Conservation (phyloP, 768 basidiomycete species). For the Leccinum arenicola region DNA sequence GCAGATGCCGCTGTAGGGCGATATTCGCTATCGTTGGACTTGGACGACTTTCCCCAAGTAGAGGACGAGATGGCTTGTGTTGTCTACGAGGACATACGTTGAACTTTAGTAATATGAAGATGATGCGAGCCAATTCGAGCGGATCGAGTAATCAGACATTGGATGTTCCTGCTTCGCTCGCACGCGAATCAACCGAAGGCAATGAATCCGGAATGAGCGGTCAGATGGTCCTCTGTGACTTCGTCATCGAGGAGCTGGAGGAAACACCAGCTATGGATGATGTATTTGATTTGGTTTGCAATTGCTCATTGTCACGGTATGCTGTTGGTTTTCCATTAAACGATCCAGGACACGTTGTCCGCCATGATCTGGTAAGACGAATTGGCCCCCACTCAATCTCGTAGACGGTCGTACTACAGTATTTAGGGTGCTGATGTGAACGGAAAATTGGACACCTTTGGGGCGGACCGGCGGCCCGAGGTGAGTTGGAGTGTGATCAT, state of each 20-base stretch:
- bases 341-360: constrained; percentile 60
- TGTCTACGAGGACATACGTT: constrained; percentile 49
- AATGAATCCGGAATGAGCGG: constrained; percentile 10
- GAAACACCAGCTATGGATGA: constrained; percentile 8
- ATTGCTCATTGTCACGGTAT: neutral
- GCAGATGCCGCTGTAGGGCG: constrained; percentile 44
- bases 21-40: constrained; percentile 40
- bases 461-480: neutral
- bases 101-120: constrained; percentile 41
- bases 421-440: constrained; percentile 37
- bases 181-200: constrained; percentile 11
- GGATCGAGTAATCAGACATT: constrained; percentile 12
- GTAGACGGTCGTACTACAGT: constrained; percentile 52
- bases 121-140: constrained; percentile 20
- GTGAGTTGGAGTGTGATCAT: too few species aligned
- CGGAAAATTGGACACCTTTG: constrained; percentile 39
- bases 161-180: constrained; percentile 1
- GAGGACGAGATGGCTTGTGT: constrained; percentile 47
- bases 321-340: constrained; percentile 6
- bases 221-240: constrained; percentile 16
- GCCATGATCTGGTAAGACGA: constrained; percentile 77
- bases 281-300: constrained; percentile 26
- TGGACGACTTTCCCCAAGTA: constrained; percentile 55
- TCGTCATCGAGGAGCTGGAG: constrained; percentile 18
- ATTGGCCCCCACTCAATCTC: constrained; percentile 51